These are phyloP conservation scores for Dunaliella salina DNA, from an alignment of 163 green algal species.

Conservation along the genomic window DNA sequence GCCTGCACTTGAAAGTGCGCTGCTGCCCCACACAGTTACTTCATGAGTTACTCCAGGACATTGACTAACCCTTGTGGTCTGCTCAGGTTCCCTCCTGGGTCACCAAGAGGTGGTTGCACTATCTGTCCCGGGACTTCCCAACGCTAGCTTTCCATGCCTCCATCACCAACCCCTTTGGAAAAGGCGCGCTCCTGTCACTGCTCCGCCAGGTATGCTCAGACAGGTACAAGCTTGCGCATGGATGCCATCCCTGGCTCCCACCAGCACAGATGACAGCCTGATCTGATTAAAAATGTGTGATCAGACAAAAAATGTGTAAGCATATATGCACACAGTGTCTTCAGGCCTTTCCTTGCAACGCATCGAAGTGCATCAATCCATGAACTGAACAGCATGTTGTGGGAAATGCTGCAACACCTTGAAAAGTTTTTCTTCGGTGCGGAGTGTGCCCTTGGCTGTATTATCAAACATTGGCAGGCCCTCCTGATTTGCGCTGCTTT, in stretches of 20 bases:
- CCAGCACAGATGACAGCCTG: no score
- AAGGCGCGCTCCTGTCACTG: conserved; percentile 89
- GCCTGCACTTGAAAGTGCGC: no score
- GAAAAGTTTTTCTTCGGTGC: not conserved
- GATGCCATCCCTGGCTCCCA: no score
- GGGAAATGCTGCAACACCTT: no score
- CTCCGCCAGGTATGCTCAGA: conserved; percentile 73
- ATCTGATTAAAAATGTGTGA: no score
- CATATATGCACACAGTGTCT: no score
- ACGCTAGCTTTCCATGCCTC: conserved; percentile 95
- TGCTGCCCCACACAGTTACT: no score
- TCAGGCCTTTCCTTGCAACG: not conserved
- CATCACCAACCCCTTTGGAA: conserved; percentile 97
- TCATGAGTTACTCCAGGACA: no score
- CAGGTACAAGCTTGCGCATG: no score
- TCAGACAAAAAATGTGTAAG: no score
- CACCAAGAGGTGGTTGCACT: conserved; percentile 91
- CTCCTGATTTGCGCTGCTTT: not conserved
- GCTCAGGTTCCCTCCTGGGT: conserved; percentile 92
- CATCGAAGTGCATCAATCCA: not conserved
- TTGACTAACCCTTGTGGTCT: no score
- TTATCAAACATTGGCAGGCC: not conserved
- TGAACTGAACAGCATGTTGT: no score
- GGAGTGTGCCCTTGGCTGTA: not conserved
- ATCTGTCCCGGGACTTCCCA: conserved; percentile 86